Evolutionary conservation across 768 basidiomycete species (phyloP), one percentile per base, ranked within the genome.

Genomic region (Pleurotus sapidus): DNA sequence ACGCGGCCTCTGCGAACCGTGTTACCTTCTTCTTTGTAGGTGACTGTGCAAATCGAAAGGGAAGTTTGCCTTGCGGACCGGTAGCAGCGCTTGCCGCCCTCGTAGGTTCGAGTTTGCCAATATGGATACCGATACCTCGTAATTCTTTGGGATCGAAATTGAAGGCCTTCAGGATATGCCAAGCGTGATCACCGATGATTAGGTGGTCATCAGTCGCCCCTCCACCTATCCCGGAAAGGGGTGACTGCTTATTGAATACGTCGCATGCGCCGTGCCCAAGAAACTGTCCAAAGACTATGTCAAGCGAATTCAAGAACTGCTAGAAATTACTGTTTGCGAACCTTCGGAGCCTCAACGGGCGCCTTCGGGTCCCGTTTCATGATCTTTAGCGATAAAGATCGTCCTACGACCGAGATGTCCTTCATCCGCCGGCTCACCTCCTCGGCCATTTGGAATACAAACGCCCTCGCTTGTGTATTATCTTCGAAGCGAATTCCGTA

Each of bases 401-500:
- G 80, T 3, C 94, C 95, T 39, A 82, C 74, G 79, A 89, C 85
- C 25, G 81, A 77, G 43, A 89, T 76, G 17, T 78, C 81, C 43
- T 89, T 78, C 64, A 98, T 72, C 5, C 94, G 77, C 55, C 78
- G 81, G 18, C 87, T 74, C 2, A 96, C 89, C 68, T 95, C 93
- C 27, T 75, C 78, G 0, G 88, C 87, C 75, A 99, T 83, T 59
- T 88, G 84, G 48, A 74, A 76, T 5, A 97, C 72, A 64, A 96
- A 97, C 2, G 74, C 71, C 66, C 93, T 87, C 5, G 91, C 93
- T 66, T 97, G 88, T 38, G 86, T 86, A 57, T 86, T 79, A 56
- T 84, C 84, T 64, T 89, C 84, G 69, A 98, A 98, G 3, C 97
- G 87, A 56, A 99, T 97, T 0, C 94, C 97, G 68, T 98, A 99